These are phyloP conservation scores for Peniophora sp. DNA, from an alignment of 1,284 basidiomycete species.

Conservation along the genomic window DNA sequence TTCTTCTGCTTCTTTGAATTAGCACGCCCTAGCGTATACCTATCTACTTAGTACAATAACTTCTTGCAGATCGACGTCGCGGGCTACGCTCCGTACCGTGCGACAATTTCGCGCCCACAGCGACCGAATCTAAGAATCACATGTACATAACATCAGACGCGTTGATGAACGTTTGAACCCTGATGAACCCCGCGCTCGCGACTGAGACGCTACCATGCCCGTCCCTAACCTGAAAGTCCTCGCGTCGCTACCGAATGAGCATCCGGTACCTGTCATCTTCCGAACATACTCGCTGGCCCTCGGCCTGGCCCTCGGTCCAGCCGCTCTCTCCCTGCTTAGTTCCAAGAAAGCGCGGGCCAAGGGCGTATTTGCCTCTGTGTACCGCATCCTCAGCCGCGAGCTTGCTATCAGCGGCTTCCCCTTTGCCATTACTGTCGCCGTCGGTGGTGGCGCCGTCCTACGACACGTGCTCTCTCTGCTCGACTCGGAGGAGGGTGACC, in stretches of 20 bases:
- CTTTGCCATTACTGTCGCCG: conserved; percentile 52
- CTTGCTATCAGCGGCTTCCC: conserved; percentile 56
- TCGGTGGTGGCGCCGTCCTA: conserved; percentile 54
- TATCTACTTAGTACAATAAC: too few relatives aligned
- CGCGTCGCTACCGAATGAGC: conserved; percentile 22
- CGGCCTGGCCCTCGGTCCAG: conserved; percentile 57
- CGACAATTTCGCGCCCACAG: too few relatives aligned
- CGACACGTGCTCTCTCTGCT: conserved; percentile 23
- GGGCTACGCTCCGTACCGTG: too few relatives aligned
- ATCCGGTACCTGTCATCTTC: conserved; percentile 51
- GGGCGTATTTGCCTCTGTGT: conserved; percentile 9
- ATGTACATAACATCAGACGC: too few relatives aligned
- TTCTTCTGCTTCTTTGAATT: too few relatives aligned
- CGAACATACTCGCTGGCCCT: conserved; percentile 63
- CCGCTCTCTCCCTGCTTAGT: conserved; percentile 43
- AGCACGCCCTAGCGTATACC: too few relatives aligned
- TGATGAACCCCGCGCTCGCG: too few relatives aligned
- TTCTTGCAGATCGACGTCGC: too few relatives aligned
- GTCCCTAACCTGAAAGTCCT: background rate
- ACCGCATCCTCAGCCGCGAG: conserved; percentile 39
- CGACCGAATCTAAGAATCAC: too few relatives aligned
- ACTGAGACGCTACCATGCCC: background rate
- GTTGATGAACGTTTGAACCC: too few relatives aligned
- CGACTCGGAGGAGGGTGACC: background rate
- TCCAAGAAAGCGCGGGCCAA: conserved; percentile 21